Evolutionary conservation across 2,329 filamentous ascomycete species (phyloP), one percentile per base, ranked within the genome.

Genomic region (Sporothrix protearum): DNA sequence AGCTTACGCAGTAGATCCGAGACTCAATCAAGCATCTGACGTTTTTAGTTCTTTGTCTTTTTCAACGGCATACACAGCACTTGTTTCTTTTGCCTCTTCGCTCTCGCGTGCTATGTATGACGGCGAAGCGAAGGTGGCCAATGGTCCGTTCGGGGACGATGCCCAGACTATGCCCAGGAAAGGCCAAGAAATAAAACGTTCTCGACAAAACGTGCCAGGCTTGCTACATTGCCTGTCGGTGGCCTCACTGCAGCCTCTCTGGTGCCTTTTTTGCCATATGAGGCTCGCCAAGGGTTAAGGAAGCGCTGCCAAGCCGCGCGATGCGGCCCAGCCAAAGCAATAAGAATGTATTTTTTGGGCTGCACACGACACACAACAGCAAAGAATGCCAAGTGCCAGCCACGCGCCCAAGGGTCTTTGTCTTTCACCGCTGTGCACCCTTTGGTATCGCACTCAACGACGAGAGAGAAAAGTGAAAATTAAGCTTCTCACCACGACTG

Each of bases 401-500:
- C 63, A 67, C 16, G 42, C 63, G 12, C 36, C 59, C 36, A 45
- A 64, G 36, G 45, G 36, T 39, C 59, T 64, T 64, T 64, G 59
- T 45, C 59, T 16, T 42, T 49, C 61, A 39, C 33, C 57, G 36
- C 16, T 42, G 22, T 47, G 59, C n/a, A 45, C 39, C 59, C n/a
- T 28, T 53, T 36, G 59, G 53, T n/a, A 22, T 61, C 7, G 8
- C 33, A 39, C 5, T 6, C 19, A 25, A n/a, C 49, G 12, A 53
- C 28, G 22, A 19, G 8, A 47, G 19, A 10, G 5, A 33, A 49
- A 66, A n/a, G 36, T 12, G 28, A 57, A 33, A 33, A 68, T 57
- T 55, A 68, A 68, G 30, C 66, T 68, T 68, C 66, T 57, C 49
- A 68, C 66, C 66, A 68, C 36, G 42, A 14, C 25, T 28, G 16